Evolutionary conservation across 768 basidiomycete species (phyloP), one percentile per base, ranked within the genome.

Genomic region (Cyathus striatus): DNA sequence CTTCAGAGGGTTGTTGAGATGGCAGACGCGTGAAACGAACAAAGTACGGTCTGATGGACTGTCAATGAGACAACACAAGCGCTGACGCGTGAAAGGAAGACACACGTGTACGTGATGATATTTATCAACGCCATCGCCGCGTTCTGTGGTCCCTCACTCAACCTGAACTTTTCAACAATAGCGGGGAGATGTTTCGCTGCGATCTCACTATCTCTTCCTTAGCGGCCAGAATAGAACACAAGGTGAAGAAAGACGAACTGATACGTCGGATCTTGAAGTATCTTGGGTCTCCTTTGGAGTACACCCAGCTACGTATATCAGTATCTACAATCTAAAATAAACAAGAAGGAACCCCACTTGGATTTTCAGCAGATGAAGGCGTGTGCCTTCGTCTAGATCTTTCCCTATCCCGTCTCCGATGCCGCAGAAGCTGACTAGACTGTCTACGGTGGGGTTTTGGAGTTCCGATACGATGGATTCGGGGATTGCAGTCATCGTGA

Each of bases 101-200:
- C 62, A 42, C 50, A 66, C 68, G 64, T 64, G 41, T 64, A 56
- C 5, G 57, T 52, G 38, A 70, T 46, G 23, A 52, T 46, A 46
- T 68, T 70, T 20, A 72, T 45, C 46, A 66, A 56, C 7, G 44
- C 55, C 45, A 55, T 51, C 5, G 62, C 47, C 1, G 51, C 38
- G 34, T 54, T 60, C 17, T 59, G 38, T 3, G 52, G 52, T 13
- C 53, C 52, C 2, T 51, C 30, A 18, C 53, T 55, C 17, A 48
- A 42, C 40, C 53, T 57, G 41, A 57, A 69, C 42, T 58, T 54
- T 16, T 57, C 54, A 3, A 60, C 55, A 18, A 72, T 45, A 14
- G 47, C 53, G 7, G 65, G 65, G 12, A 68, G 53, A 51, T 68
- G 60, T 45, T 59, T 68, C 24, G 71, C 70, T 20, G 67, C 63